Evolutionary conservation across 371 early-diverging fungal species (phyloP).

Genomic region (Mortierella sp.): DNA sequence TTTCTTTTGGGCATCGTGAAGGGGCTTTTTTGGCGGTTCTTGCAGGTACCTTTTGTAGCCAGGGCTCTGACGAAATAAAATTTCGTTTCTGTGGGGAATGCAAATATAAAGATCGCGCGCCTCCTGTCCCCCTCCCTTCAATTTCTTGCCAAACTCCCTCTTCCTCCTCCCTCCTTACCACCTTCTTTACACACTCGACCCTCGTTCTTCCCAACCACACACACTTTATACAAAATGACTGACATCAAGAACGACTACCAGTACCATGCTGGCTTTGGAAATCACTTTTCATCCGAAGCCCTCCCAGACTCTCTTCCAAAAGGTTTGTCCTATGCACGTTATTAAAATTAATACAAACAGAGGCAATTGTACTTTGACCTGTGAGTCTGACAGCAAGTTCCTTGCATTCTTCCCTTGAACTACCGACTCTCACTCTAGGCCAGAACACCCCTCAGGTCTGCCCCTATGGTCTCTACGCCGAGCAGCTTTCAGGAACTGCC

Average conservation of each 20-base stretch:
- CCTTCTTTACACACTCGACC: not conserved
- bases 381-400: too few relatives aligned
- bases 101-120: slow-evolving; percentile 13
- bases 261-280: slow-evolving; percentile 83
- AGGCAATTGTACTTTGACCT: too few relatives aligned
- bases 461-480: slow-evolving; percentile 94
- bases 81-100: slow-evolving; percentile 13
- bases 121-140: not conserved
- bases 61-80: slow-evolving; percentile 15
- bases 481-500: slow-evolving; percentile 95
- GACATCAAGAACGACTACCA: slow-evolving; percentile 62
- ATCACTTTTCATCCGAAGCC: slow-evolving; percentile 90
- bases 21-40: slow-evolving; percentile 26
- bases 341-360: not conserved
- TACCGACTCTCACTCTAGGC: slow-evolving; percentile 51
- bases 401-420: not conserved
- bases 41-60: slow-evolving; percentile 10
- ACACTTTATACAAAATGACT: slow-evolving; percentile 30
- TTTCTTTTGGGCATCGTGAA: slow-evolving; percentile 6
- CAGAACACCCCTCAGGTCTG: slow-evolving; percentile 95
- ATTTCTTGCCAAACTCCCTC: not conserved
- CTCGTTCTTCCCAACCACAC: slow-evolving; percentile 10
- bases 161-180: not conserved
- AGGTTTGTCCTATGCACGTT: slow-evolving; percentile 57
- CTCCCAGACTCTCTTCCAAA: slow-evolving; percentile 89